phyloP scores from a whole-genome alignment of 805 yeast species.

The Myxozyma monticola region DNA sequence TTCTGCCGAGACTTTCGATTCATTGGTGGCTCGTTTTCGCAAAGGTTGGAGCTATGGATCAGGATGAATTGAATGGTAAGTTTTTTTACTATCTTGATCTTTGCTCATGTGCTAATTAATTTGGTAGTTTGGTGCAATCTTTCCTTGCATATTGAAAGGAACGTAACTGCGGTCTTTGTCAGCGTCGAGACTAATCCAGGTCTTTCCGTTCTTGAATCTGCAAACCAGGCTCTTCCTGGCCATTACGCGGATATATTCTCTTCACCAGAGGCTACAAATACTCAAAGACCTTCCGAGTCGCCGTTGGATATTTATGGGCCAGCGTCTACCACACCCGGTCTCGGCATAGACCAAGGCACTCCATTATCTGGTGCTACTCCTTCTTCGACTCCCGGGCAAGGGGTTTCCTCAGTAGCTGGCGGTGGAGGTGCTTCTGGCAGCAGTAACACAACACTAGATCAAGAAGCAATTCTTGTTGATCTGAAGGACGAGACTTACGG shows the following conservation, averaged over 20 bases:
- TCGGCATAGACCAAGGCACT: slow-evolving; percentile 13
- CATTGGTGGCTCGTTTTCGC: slow-evolving; percentile 41
- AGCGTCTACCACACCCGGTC: slow-evolving; percentile 7
- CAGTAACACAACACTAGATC: slow-evolving; percentile 6
- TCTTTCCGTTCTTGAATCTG: slow-evolving; percentile 20
- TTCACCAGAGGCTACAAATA: slow-evolving; percentile 14
- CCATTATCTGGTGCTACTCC: slow-evolving; percentile 25
- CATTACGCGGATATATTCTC: slow-evolving; percentile 12
- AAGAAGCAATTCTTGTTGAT: slow-evolving; percentile 35
- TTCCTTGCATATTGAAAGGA: slow-evolving; percentile 14
- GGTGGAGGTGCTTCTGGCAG: not conserved
- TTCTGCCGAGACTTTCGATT: slow-evolving; percentile 30
- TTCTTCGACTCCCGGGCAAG: slow-evolving; percentile 19
- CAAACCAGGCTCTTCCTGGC: slow-evolving; percentile 10
- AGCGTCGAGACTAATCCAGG: slow-evolving; percentile 23
- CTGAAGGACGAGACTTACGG: slow-evolving; percentile 38
- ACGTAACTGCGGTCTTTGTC: slow-evolving; percentile 15
- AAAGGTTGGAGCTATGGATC: slow-evolving; percentile 40
- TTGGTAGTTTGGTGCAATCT: slow-evolving; percentile 26
- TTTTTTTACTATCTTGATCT: not conserved
- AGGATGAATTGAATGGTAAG: slow-evolving; percentile 35
- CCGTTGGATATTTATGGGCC: slow-evolving; percentile 34
- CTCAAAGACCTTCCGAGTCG: slow-evolving; percentile 32
- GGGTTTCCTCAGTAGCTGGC: slow-evolving; percentile 5
- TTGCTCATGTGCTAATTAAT: not conserved